Evolutionary conservation across 225 moss, liverwort and hornwort genomes (phyloP).

Genomic region (Thuidium tamariscinum): DNA sequence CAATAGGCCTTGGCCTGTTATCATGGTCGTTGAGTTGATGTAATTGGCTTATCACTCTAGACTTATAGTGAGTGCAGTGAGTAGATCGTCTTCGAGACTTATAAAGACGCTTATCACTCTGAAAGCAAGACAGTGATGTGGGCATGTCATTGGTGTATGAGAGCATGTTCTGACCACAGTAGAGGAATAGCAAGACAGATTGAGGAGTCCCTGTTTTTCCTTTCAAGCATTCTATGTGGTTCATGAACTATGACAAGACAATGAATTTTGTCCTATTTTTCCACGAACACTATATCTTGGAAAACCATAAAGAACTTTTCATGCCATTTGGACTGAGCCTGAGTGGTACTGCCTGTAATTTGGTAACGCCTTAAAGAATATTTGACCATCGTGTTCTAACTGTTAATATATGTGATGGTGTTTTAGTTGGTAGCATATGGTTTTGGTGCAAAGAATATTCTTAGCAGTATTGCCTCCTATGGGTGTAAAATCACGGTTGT

Average conservation of each 20-base stretch:
- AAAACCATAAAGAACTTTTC: neutral
- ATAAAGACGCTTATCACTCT: neutral
- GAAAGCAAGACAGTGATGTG: neutral
- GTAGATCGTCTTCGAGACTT: neutral
- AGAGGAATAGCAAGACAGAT: neutral
- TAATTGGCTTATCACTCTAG: too few species aligned
- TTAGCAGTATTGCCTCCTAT: slow-evolving; percentile 53
- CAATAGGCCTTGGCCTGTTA: neutral
- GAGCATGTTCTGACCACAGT: neutral
- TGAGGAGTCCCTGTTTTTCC: neutral
- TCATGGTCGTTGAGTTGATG: neutral
- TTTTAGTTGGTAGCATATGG: slow-evolving; percentile 63
- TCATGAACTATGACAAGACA: neutral
- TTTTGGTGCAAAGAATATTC: slow-evolving; percentile 56
- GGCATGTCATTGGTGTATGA: neutral
- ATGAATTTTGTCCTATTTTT: neutral
- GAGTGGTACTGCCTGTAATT: neutral
- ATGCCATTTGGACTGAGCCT: neutral
- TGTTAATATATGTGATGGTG: neutral
- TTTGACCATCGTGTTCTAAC: neutral
- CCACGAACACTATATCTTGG: neutral
- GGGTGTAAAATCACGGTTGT: slow-evolving; percentile 78
- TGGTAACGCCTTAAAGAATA: neutral
- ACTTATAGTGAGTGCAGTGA: too few species aligned
- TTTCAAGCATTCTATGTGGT: neutral